A percentile compares a stretch with the other conserved stretches of the same genome.
Conservation (phyloP, 164 flowering plant genomes). For the Warburgia ugandensis region DNA sequence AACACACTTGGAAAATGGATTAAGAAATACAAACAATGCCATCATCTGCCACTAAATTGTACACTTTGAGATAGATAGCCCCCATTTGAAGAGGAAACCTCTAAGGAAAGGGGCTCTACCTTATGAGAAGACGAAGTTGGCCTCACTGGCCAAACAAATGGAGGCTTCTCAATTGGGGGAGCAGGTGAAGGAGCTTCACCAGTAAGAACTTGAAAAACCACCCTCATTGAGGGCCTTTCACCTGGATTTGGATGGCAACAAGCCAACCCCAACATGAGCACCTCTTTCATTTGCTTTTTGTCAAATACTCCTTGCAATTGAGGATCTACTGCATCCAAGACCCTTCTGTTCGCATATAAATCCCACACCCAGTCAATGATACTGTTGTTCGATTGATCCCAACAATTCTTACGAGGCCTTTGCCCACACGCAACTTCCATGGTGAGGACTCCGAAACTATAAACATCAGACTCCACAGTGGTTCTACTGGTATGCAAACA, state of each 20-base stretch:
- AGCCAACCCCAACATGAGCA: constrained; percentile 4
- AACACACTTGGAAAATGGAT: too few relatives aligned
- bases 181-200: constrained; percentile 38
- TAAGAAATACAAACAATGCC: too few relatives aligned
- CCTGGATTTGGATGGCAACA: constrained; percentile 28
- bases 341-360: constrained; percentile 8
- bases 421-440: constrained; percentile 47
- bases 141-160: constrained; percentile 46
- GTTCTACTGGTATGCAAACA: constrained; percentile 36
- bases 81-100: too few relatives aligned
- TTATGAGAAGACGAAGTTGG: not conserved
- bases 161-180: constrained; percentile 35
- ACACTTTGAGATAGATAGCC: too few relatives aligned
- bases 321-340: constrained; percentile 8
- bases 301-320: constrained; percentile 18
- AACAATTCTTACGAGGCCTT: constrained; percentile 41
- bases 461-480: constrained; percentile 46
- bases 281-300: not conserved
- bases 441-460: constrained; percentile 46
- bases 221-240: constrained; percentile 37
- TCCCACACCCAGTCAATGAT: constrained; percentile 23
- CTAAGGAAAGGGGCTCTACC: not conserved
- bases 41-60: too few relatives aligned
- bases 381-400: not conserved
- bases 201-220: constrained; percentile 26